Conservation (phyloP, 345 rosid genomes). For the Punica granatum region DNA sequence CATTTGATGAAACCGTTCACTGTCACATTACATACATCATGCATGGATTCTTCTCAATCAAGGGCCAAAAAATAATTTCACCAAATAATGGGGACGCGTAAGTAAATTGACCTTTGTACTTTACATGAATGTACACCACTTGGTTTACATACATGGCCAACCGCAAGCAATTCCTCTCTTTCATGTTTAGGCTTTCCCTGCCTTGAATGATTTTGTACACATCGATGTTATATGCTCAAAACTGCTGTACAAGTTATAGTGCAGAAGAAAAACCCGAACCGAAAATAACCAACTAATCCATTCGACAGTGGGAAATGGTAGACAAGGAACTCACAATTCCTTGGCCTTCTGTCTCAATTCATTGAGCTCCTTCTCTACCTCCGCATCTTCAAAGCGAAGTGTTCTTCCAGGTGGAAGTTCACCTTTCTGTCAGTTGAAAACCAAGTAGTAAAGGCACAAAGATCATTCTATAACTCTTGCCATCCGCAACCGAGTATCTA, state of each 20-base stretch:
- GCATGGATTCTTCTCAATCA: not conserved
- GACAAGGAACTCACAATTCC: conserved; percentile 19
- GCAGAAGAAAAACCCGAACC: not conserved
- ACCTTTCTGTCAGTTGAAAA: conserved; percentile 39
- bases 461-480: not conserved
- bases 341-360: conserved; percentile 48
- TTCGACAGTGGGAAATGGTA: not conserved
- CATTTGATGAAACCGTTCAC: no score
- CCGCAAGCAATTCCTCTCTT: not conserved
- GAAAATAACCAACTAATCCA: not conserved
- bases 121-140: not conserved
- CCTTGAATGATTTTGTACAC: not conserved
- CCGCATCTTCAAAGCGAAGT: conserved; percentile 38
- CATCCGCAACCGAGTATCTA: no score
- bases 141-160: not conserved
- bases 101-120: not conserved
- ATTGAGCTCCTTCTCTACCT: conserved; percentile 60
- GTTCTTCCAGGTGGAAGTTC: conserved; percentile 67
- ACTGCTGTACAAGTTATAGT: conserved; percentile 1
- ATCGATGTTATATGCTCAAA: not conserved
- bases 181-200: not conserved
- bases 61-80: not conserved
- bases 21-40: no score
- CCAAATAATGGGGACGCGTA: not conserved
- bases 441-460: not conserved